phyloP scores from a whole-genome alignment of 139 green algal genomes.

The Nannochloris sp. region DNA sequence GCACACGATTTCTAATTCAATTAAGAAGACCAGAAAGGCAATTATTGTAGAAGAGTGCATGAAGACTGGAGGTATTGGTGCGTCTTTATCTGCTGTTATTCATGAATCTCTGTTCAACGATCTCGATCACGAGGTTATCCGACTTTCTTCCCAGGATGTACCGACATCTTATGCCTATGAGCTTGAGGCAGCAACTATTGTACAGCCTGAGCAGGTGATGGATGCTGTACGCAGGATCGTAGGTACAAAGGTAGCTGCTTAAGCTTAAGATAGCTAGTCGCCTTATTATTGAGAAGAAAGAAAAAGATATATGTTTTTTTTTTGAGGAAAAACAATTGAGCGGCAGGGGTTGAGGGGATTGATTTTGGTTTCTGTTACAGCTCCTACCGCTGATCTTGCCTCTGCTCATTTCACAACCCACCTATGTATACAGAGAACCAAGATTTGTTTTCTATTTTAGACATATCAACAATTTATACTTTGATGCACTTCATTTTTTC shows the following conservation, averaged over 20 bases:
- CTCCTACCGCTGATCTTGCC: no score
- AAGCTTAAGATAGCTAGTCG: neutral
- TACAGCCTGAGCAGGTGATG: slow-evolving; percentile 78
- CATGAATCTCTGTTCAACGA: slow-evolving; percentile 88
- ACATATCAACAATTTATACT: no score
- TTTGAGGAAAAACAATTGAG: no score
- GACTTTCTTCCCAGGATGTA: slow-evolving; percentile 84
- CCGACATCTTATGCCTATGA: slow-evolving; percentile 90
- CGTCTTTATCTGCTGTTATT: slow-evolving; percentile 89
- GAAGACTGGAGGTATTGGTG: slow-evolving; percentile 90
- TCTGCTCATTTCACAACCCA: no score
- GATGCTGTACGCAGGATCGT: slow-evolving; percentile 35
- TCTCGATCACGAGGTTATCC: slow-evolving; percentile 85
- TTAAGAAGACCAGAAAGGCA: slow-evolving; percentile 80
- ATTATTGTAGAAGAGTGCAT: slow-evolving; percentile 98
- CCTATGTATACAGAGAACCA: no score
- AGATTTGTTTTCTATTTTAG: no score
- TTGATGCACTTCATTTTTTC: no score
- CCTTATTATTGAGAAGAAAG: neutral
- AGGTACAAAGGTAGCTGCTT: slow-evolving; percentile 2
- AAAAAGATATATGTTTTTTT: neutral
- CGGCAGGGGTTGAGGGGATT: no score
- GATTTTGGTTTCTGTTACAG: no score
- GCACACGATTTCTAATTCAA: slow-evolving; percentile 79
- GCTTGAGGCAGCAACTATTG: slow-evolving; percentile 90